Base-by-base conservation (phyloP, 1,284 basidiomycete species). In the Ustilago crameri region DNA sequence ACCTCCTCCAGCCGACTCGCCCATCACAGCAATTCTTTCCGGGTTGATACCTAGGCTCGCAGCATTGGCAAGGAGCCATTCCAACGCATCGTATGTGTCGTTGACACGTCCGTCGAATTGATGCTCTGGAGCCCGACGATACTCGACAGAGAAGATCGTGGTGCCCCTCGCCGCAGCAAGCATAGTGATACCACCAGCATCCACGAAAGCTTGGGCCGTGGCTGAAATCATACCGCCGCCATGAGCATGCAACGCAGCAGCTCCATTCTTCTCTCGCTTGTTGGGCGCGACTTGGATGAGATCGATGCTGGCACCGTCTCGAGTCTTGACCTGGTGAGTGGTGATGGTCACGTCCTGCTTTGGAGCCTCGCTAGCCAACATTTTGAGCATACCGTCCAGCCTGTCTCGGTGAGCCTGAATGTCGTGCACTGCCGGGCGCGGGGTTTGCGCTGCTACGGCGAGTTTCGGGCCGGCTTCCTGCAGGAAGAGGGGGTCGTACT, bases 1-100 rank as follows among this genome's bases (percentile, higher is more conserved):
- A 4, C 64, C 64, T 3, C 64, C 64, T 42, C 64, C 64, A 22
- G 64, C 64, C 5, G 64, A 61, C 15, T 67, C 64, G 30, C 64
- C 64, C 22, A 60, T 48, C 10, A 67, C 24, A 14, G 51, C 64
- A 27, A 67, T 56, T 2, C 58, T 43, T 18, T 38, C 56, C 44
- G 43, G 45, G 50, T 67, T 53, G 44, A 67, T 35, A 2, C 53
- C 58, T 12, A 67, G 42, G 9, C 44, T 44, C 1, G 57, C 45
- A n/a, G 64, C 64, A 22, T 61, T 50, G 18, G 40, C 37, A 9
- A 43, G 45, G 4, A 67, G 49, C 64, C 64, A 67, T 22, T 56
- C 17, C 15, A 67, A 27, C 7, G 64, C 64, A 42, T 67, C 64
- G 55, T 61, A 67, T 23, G 38, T 48, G 41, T 67, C 64, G 22